A percentile compares a stretch with the other conserved stretches of the same genome.
These are phyloP conservation scores for Nicotiana otophora DNA, from an alignment of 257 asterid species.

Conservation along the genomic window DNA sequence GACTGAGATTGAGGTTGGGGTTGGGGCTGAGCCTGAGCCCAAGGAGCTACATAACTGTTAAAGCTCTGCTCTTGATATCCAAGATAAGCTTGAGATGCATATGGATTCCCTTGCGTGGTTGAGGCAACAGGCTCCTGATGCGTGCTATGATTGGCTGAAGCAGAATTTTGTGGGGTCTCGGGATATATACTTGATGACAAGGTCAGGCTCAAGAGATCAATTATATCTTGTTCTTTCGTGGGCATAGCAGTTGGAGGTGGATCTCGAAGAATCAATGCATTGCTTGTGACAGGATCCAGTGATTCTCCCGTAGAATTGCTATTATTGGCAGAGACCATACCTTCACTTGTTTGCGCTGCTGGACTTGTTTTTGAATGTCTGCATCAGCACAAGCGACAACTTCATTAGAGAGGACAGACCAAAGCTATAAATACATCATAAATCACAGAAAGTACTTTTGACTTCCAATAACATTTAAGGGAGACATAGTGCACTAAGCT, in stretches of 20 bases:
- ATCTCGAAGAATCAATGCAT: constrained; percentile 54
- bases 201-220: constrained; percentile 69
- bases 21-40: constrained; percentile 27
- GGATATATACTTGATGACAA: constrained; percentile 41
- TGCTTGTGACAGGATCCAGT: constrained; percentile 28
- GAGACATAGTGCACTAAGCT: no score
- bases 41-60: constrained; percentile 73
- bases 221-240: constrained; percentile 58
- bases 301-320: constrained; percentile 2
- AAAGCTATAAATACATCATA: neutral
- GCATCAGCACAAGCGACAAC: neutral
- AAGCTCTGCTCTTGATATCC: constrained; percentile 34
- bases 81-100: constrained; percentile 35
- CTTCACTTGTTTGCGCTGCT: constrained; percentile 5
- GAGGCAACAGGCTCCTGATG: constrained; percentile 31
- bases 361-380: constrained; percentile 16
- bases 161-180: constrained; percentile 31
- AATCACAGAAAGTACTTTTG: neutral
- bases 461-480: neutral
- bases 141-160: constrained; percentile 16
- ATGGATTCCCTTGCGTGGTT: constrained; percentile 22
- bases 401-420: neutral
- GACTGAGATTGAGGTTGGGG: constrained; percentile 3
- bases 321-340: neutral
- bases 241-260: constrained; percentile 34